Base-by-base conservation (phyloP, 73 alveolate species). In the Paramecium pentaurelia region DNA sequence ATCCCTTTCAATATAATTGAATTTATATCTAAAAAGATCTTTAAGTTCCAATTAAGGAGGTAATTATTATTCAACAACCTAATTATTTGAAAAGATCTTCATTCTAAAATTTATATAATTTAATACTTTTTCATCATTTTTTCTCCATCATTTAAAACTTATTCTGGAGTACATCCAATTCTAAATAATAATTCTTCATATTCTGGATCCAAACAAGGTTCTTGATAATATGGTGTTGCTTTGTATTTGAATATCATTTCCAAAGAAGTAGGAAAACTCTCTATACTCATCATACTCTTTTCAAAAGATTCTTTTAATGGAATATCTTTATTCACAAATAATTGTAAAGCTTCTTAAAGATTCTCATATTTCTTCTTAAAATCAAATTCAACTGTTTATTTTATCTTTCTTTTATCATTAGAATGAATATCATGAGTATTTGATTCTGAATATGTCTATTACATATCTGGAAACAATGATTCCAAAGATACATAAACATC, bases 1-100 rank as follows among this genome's bases (percentile, higher is more conserved):
- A 30, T 75, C 88, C 18, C 88, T 75, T 75, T 75, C 88, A n/a
- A 75, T 75, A 36, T 75, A 75, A 37, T 75, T 34, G n/a, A 34
- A 37, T n/a, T 36, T 75, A 37, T 75, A 75, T 75, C 88, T 12
- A 75, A 75, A 75, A 0, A 75, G 30, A 75, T 75, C 88, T 75
- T 37, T 75, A 75, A 37, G 42, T 22, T 75, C 88, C 10, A 75
- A 32, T 20, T 37, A 30, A 36, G 42, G n/a, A n/a, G 88, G 88
- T 16, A 75, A 75, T 37, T 16, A 8, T 11, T 37, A 75, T 75
- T 37, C 88, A 0, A 36, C 11, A 4, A n/a, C 5, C 32, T 75
- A 75, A 75, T 32, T 34, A 75, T 8, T 34, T 4, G 70, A 30
- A 10, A 75, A 37, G n/a, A 37, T 32, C 49, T 75, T 37, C 88